Percentiles rank a stretch among this genome's conserved stretches.
Evolutionary conservation across 805 yeast genomes (phyloP).

Genomic region (Spathaspora passalidarum): DNA sequence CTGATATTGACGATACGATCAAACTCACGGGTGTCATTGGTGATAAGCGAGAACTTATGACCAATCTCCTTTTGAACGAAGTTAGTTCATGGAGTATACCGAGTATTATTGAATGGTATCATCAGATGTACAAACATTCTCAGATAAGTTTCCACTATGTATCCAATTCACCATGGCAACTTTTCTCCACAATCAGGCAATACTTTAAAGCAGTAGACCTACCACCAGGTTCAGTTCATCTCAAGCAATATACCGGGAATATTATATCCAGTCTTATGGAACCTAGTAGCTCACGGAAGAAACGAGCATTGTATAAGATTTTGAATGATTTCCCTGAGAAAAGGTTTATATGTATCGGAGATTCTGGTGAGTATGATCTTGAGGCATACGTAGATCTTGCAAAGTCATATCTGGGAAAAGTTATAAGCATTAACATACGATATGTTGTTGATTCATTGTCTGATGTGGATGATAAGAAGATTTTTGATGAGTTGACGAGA

Average conservation of each 20-base stretch:
- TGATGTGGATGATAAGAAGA: constrained; percentile 41
- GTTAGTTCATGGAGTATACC: constrained; percentile 68
- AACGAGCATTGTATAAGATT: constrained; percentile 58
- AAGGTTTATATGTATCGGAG: constrained; percentile 84
- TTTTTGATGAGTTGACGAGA: constrained; percentile 28
- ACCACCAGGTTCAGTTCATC: constrained; percentile 81
- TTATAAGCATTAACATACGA: constrained; percentile 76
- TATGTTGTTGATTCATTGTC: constrained; percentile 70
- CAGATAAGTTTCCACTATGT: constrained; percentile 83
- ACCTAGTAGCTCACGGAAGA: constrained; percentile 81
- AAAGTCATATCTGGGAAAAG: constrained; percentile 53
- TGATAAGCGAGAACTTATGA: constrained; percentile 78
- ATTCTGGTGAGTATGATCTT: constrained; percentile 91
- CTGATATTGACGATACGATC: constrained; percentile 94
- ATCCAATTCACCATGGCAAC: constrained; percentile 93
- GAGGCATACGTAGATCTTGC: constrained; percentile 85
- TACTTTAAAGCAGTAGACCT: constrained; percentile 54
- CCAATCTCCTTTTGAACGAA: constrained; percentile 70
- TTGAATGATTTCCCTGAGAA: constrained; percentile 72
- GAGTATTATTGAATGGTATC: constrained; percentile 72
- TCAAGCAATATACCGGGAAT: constrained; percentile 85
- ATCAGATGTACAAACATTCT: constrained; percentile 38
- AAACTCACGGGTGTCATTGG: constrained; percentile 88
- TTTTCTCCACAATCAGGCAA: constrained; percentile 57
- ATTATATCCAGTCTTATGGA: constrained; percentile 79